Conservation (phyloP, 1,284 basidiomycete genomes). For the Trametes hirsuta region DNA sequence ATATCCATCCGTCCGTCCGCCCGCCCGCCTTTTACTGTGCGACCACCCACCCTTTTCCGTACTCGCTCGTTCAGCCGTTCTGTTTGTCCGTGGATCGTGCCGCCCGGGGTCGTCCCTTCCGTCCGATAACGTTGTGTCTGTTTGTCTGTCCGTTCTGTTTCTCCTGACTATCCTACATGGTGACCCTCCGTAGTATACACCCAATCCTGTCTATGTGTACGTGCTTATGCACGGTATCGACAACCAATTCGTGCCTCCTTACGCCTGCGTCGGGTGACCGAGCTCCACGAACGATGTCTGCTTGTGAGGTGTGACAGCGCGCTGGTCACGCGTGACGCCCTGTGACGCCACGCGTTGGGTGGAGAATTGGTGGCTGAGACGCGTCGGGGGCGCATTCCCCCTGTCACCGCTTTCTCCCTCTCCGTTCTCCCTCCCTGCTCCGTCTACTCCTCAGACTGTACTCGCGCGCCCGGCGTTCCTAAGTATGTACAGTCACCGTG, state of each 20-base stretch:
- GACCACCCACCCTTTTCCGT: background rate
- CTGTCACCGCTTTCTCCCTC: background rate
- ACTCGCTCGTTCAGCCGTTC: constrained; percentile 4
- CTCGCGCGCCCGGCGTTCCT: too few species aligned
- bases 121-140: constrained; percentile 1
- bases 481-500: constrained; percentile 2
- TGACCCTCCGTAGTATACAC: constrained; percentile 21
- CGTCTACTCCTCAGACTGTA: background rate
- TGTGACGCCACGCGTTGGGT: constrained; percentile 22
- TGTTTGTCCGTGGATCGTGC: constrained; percentile 17
- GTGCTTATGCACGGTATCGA: constrained; percentile 20
- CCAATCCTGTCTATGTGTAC: constrained; percentile 23
- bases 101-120: constrained; percentile 1
- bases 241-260: background rate
- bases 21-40: constrained; percentile 4
- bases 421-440: background rate
- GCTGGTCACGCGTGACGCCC: constrained; percentile 18
- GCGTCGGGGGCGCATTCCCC: background rate
- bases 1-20: constrained; percentile 16
- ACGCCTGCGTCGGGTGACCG: background rate
- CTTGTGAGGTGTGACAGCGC: constrained; percentile 3
- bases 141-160: constrained; percentile 1
- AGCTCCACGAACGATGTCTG: too few species aligned
- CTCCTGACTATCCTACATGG: constrained; percentile 15
- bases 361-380: constrained; percentile 6